Base-by-base conservation (phyloP, 1,284 basidiomycete species). In the Malassezia japonica region DNA sequence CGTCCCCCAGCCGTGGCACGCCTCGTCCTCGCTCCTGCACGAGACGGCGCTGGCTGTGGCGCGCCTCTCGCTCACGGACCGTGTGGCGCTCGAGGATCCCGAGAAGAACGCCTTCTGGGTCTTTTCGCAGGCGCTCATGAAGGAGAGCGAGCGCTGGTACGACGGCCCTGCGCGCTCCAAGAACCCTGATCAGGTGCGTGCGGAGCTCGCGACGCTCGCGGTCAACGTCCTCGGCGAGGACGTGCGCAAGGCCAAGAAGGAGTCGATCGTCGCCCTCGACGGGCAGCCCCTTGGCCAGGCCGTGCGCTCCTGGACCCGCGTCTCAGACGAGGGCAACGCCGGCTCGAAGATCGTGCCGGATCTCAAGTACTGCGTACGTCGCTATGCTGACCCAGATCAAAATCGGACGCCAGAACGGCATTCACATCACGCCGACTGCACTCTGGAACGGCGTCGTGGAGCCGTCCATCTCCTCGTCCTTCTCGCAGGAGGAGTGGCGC, bases 381-480 rank as follows among this genome's bases (percentile, higher is more conserved):
- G 50, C 55, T 45, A 25, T 15, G 48, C 36, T 20, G 32, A 35
- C 40, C 40, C 32, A 61, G 75, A 72, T 89, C 76, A 92, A 92
- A 75, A 83, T 85, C 70, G 82, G 86, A 6, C 79, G 90, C 57
- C 90, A 94, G 77, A 94, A 94, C 61, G 79, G 86, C 5, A 82
- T 94, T 46, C 90, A 94, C 64, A 87, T 92, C 44, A 91, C 88
- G 27, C 89, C 90, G 2, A 88, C 88, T 8, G 84, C 81, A 0
- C 51, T 62, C 12, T 61, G 62, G 59, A 62, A 65, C 67, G 91
- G 91, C 6, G 76, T 96, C 28, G 74, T 89, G 50, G 85, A 82
- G 18, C 79, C 77, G 40, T 82, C 85, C 54, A 79, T 94, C 38
- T 87, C 84, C 3, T 88, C 85, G 60, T 81, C 82, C 9, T 96